These are phyloP conservation scores for Lumnitzera littorea DNA, from an alignment of 345 rosid species.

Conservation along the genomic window DNA sequence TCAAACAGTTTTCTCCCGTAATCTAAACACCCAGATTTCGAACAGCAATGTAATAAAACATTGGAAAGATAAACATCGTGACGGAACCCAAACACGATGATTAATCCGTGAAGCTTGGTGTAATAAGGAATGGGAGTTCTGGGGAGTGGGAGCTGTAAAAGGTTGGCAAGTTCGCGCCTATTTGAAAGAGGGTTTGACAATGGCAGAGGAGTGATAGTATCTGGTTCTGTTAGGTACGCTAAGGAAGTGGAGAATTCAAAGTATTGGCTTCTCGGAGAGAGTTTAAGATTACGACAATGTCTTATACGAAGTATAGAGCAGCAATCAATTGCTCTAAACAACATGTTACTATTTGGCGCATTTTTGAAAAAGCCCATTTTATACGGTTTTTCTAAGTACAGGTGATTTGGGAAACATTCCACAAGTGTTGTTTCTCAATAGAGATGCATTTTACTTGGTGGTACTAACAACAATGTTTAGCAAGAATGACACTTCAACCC, in stretches of 20 bases:
- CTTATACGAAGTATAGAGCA: no score
- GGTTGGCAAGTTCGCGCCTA: conserved; percentile 30
- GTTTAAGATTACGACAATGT: no score
- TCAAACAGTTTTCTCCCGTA: conserved; percentile 46
- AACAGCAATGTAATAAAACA: conserved; percentile 27
- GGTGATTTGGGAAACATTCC: no score
- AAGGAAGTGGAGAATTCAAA: conserved; percentile 10
- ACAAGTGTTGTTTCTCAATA: no score
- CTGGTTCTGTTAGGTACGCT: background rate
- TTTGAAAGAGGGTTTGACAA: conserved; percentile 7
- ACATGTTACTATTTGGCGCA: no score
- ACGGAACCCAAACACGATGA: conserved; percentile 30
- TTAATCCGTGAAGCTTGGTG: conserved; percentile 40
- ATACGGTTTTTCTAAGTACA: no score
- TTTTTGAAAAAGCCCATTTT: no score
- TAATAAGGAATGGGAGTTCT: conserved; percentile 11
- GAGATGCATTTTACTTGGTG: no score
- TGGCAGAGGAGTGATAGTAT: conserved; percentile 17
- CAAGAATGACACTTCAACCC: no score
- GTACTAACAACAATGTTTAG: no score
- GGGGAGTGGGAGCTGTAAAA: conserved; percentile 29
- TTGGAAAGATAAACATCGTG: conserved; percentile 41
- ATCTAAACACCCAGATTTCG: conserved; percentile 15
- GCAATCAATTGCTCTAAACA: no score
- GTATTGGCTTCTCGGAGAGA: no score